phyloP scores from a whole-genome alignment of 495 filamentous ascomycete species.

The Schizothecium vesticola region DNA sequence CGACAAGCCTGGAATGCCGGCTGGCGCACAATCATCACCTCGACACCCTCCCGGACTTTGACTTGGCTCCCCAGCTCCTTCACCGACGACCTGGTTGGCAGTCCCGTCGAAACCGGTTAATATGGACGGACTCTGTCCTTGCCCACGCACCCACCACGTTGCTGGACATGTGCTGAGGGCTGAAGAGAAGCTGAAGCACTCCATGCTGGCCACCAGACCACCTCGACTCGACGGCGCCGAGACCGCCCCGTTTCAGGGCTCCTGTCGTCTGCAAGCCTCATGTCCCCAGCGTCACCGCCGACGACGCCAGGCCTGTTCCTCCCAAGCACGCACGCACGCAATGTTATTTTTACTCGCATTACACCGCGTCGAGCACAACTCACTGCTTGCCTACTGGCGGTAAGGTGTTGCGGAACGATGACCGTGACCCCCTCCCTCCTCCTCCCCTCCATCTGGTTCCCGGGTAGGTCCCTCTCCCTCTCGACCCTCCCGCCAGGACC shows the following conservation, averaged over 20 bases:
- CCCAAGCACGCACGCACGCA: not conserved
- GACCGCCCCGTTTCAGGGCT: not conserved
- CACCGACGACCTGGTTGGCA: not conserved
- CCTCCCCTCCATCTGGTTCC: not conserved
- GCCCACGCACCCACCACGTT: not conserved
- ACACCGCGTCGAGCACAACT: not conserved
- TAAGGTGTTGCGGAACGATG: not conserved
- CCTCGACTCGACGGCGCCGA: not conserved
- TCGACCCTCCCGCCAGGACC: not conserved
- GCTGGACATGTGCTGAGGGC: not conserved
- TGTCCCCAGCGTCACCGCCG: too few species aligned
- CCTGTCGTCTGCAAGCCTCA: not conserved
- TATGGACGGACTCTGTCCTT: not conserved
- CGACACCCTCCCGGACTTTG: not conserved
- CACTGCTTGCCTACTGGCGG: not conserved
- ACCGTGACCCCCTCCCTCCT: not conserved
- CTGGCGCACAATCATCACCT: not conserved
- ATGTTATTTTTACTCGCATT: not conserved
- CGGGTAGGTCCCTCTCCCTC: not conserved
- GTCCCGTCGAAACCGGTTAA: not conserved
- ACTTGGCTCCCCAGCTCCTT: not conserved
- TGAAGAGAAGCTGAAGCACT: not conserved
- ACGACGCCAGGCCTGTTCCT: not conserved
- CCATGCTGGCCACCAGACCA: not conserved
- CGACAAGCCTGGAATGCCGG: not conserved